Conservation (phyloP, 2,329 filamentous ascomycete genomes). For the Colletotrichum simmondsii region DNA sequence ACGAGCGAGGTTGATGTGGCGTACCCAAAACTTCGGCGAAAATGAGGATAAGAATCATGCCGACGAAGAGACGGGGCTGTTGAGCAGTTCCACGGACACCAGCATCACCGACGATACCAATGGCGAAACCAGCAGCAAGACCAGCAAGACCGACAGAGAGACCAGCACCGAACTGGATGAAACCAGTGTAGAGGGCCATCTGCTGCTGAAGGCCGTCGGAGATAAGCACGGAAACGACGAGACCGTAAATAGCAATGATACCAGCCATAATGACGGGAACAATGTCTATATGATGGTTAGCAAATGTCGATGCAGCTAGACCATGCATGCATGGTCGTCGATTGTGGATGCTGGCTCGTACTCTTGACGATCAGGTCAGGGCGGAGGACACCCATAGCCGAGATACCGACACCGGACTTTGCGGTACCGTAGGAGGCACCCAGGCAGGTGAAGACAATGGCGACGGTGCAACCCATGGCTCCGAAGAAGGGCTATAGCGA, state of each 20-base stretch:
- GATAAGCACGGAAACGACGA: conserved; percentile 89
- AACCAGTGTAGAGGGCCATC: conserved; percentile 81
- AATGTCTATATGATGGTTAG: conserved; percentile 75
- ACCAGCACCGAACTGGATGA: conserved; percentile 88
- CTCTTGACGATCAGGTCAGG: conserved; percentile 99
- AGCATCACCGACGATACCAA: conserved; percentile 88
- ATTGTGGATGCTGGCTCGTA: conserved; percentile 60
- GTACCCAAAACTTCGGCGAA: conserved; percentile 98
- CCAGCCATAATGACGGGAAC: conserved; percentile 99
- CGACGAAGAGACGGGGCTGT: conserved; percentile 89
- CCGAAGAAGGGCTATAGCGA: conserved; percentile 84
- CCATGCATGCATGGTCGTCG: not conserved
- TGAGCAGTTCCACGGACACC: conserved; percentile 89
- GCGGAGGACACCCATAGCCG: conserved; percentile 96
- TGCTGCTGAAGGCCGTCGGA: conserved; percentile 81
- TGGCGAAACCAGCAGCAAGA: conserved; percentile 86
- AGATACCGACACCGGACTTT: conserved; percentile 99
- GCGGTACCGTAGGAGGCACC: conserved; percentile 98
- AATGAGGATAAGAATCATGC: conserved; percentile 99
- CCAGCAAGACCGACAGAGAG: conserved; percentile 84
- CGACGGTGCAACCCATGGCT: conserved; percentile 96
- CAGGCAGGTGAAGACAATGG: conserved; percentile 96
- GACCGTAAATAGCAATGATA: conserved; percentile 99
- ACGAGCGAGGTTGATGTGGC: conserved; percentile 40
- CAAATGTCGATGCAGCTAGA: conserved; percentile 23